A percentile compares a stretch with the other conserved stretches of the same genome.
Conservation (phyloP, 2,329 filamentous ascomycete species). For the Raffaelea albimanens region DNA sequence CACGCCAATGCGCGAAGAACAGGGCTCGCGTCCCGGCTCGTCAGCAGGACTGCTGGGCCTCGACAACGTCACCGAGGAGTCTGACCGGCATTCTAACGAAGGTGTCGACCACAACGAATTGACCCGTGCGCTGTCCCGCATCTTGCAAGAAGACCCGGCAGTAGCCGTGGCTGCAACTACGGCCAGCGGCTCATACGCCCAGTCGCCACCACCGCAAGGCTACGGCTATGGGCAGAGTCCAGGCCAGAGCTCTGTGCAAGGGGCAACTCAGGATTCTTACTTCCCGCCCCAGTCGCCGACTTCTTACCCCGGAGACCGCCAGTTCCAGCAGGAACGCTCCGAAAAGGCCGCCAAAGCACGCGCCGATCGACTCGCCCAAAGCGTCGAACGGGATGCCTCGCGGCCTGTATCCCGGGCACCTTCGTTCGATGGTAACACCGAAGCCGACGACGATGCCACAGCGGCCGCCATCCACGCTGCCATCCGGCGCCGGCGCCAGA, state of each 20-base stretch:
- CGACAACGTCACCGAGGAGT: not conserved
- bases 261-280: not conserved
- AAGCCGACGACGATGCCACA: constrained; percentile 1
- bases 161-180: not conserved
- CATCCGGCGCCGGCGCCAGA: constrained; percentile 1
- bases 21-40: not conserved
- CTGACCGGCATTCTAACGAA: constrained; percentile 5
- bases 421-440: constrained; percentile 16
- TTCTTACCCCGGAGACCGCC: not conserved
- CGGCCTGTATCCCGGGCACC: constrained; percentile 17
- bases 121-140: constrained; percentile 9
- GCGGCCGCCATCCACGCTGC: not conserved
- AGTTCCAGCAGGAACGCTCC: constrained; percentile 15
- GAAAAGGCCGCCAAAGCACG: constrained; percentile 24
- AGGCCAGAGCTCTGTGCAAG: too few relatives aligned
- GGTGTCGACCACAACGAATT: constrained; percentile 14
- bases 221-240: too few relatives aligned
- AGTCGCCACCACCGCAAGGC: too few relatives aligned
- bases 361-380: constrained; percentile 24
- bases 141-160: constrained; percentile 7
- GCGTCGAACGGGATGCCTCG: constrained; percentile 20
- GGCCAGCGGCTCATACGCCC: not conserved
- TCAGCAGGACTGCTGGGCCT: not conserved
- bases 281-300: too few relatives aligned
- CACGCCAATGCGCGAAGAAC: constrained; percentile 1